Conservation (phyloP, 83 land plant species). For the Thuja plicata region DNA sequence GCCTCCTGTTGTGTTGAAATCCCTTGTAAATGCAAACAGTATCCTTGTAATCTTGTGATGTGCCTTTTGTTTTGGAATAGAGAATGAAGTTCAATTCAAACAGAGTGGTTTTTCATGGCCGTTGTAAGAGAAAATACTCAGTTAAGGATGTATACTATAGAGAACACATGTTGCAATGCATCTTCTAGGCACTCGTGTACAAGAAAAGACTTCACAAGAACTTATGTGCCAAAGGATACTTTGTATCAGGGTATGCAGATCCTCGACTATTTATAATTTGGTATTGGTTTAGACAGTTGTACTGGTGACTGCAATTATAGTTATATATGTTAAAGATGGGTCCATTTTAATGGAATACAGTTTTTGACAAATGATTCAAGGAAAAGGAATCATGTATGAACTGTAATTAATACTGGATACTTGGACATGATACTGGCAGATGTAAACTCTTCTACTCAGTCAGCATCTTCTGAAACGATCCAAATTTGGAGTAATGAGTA, state of each 20-base stretch:
- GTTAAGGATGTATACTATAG: not conserved
- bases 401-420: not conserved
- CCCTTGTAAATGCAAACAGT: no score
- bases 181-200: not conserved
- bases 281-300: not conserved
- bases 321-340: not conserved
- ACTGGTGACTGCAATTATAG: not conserved
- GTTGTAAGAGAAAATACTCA: not conserved
- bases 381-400: not conserved
- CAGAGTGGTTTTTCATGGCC: not conserved
- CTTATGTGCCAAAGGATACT: not conserved
- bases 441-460: no score
- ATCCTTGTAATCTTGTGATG: no score
- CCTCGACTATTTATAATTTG: not conserved
- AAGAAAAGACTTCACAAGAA: not conserved
- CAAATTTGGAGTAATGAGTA: not conserved
- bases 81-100: not conserved
- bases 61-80: not conserved
- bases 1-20: no score
- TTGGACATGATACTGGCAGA: no score
- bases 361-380: no score
- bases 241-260: not conserved
- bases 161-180: not conserved
- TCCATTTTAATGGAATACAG: not conserved
- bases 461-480: not conserved